phyloP scores from a whole-genome alignment of 805 yeast species.

The Brettanomyces custersianus region DNA sequence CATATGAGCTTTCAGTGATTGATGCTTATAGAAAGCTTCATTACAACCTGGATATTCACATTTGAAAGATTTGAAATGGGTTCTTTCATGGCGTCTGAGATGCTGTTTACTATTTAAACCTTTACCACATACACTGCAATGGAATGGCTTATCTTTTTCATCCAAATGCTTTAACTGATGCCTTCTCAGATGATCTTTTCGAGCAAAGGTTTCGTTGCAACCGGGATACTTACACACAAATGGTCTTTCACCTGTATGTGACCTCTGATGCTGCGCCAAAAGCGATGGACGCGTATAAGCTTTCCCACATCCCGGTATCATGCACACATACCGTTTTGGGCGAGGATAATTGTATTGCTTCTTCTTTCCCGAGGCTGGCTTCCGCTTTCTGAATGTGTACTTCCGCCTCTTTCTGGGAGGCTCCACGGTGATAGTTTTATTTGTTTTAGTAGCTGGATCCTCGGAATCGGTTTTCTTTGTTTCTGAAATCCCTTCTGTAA shows the following conservation, averaged over 20 bases:
- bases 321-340: slow-evolving; percentile 57
- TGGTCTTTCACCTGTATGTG: slow-evolving; percentile 78
- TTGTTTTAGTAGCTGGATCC: background rate
- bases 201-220: slow-evolving; percentile 59
- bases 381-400: slow-evolving; percentile 4
- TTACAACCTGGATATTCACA: slow-evolving; percentile 58
- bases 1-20: slow-evolving; percentile 66
- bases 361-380: slow-evolving; percentile 13
- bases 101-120: slow-evolving; percentile 80
- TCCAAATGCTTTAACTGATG: slow-evolving; percentile 57
- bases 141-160: slow-evolving; percentile 53
- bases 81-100: slow-evolving; percentile 68
- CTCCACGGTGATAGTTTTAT: background rate
- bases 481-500: background rate
- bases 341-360: slow-evolving; percentile 32
- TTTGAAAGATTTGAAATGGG: slow-evolving; percentile 60
- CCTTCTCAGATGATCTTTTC: slow-evolving; percentile 75
- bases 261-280: slow-evolving; percentile 69
- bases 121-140: slow-evolving; percentile 68
- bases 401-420: slow-evolving; percentile 4
- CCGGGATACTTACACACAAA: slow-evolving; percentile 45
- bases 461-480: background rate
- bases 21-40: slow-evolving; percentile 65
- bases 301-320: slow-evolving; percentile 58
- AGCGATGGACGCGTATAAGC: slow-evolving; percentile 75